Conservation (phyloP, 345 rosid genomes). For the Aegle marmelos region DNA sequence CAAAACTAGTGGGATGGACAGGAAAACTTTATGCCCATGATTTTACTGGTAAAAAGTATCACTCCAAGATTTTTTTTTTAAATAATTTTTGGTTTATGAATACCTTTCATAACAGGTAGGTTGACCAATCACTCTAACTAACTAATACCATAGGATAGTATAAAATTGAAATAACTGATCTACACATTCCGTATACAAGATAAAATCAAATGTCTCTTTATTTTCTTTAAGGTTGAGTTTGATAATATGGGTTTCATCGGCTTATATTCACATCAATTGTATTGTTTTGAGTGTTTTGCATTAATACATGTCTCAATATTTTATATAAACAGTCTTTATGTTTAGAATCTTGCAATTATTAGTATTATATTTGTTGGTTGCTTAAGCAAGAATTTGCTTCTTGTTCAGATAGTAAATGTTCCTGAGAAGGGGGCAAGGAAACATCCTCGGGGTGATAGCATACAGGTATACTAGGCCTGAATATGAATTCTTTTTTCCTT, state of each 20-base stretch:
- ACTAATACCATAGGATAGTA: neutral
- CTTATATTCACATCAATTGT: neutral
- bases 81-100: neutral
- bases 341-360: neutral
- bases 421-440: constrained; percentile 99
- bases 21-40: neutral
- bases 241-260: neutral
- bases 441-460: constrained; percentile 94
- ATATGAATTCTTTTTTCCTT: neutral
- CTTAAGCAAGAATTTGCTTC: constrained; percentile 22
- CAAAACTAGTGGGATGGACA: neutral
- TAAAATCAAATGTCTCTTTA: neutral
- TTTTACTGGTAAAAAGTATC: neutral
- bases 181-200: neutral
- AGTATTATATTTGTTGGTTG: constrained; percentile 2
- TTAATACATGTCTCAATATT: neutral
- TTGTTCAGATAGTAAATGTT: constrained; percentile 79
- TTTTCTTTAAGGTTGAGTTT: constrained; percentile 2
- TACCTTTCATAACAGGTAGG: neutral
- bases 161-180: neutral
- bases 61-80: neutral
- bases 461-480: constrained; percentile 56
- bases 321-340: neutral
- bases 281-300: neutral
- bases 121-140: neutral